Evolutionary conservation across 2,329 filamentous ascomycete species (phyloP), one percentile per base, ranked within the genome.

Genomic region (Colletotrichum sp.): DNA sequence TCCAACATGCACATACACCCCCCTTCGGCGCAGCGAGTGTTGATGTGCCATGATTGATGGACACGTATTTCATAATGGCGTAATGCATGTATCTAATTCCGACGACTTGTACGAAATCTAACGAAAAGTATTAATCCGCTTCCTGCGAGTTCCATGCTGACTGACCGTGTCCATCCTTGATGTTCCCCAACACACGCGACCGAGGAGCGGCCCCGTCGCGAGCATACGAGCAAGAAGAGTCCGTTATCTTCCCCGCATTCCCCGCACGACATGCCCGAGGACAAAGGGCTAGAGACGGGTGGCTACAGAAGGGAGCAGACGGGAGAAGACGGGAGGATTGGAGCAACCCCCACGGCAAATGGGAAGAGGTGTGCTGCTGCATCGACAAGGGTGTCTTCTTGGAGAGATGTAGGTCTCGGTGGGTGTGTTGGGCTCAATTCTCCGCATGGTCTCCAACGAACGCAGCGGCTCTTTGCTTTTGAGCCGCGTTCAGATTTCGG

Each of bases 31-130:
- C 56, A 22, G 39, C 62, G 25, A 62, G 1, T 48, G 10, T 25
- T 39, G 68, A 64, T 22, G 60, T 65, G 65, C 28, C 30, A 65
- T 27, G 56, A 62, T 27, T 67, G 43, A 69, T 39, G 64, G 58
- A 52, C 48, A 43, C 67, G 32, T 15, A 27, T n/a, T n/a, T 64
- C 25, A 36, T 75, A 69, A 75, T 55, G 70, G 22, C 58, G 64
- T 75, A 73, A 73, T 65, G 70, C 70, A 69, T 32, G 34, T 75
- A 73, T 43, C 27, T 75, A 69, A 75, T 65, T 75, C 27, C 34
- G 70, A 75, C 70, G 73, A 75, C n/a, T 65, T 61, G 28, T 68
- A 75, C 65, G 73, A 75, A 58, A 64, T 65, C 6, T 71, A 65
- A 75, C 25, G 58, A 69, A 64, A 48, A 34, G 27, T n/a, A 28